Conservation (phyloP, 108 stramenopile species). For the Cyclotella baltica region DNA sequence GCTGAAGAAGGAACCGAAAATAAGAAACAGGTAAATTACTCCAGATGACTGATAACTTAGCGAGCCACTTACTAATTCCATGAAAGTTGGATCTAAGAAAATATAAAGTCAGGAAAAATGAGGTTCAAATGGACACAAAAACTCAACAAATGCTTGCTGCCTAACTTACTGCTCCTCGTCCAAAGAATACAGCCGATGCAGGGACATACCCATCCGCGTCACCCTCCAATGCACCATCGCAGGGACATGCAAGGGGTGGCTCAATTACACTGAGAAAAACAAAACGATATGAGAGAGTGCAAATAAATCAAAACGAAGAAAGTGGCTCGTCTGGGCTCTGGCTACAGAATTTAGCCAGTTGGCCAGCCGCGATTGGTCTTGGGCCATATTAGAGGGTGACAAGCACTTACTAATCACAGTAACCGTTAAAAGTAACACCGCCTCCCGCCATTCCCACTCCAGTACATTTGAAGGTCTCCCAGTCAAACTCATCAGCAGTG, state of each 20-base stretch:
- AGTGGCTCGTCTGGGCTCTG: too few species aligned
- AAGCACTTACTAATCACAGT: too few species aligned
- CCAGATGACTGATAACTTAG: too few species aligned
- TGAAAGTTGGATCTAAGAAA: slow-evolving; percentile 28
- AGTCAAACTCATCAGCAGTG: slow-evolving; percentile 43
- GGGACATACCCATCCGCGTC: slow-evolving; percentile 45
- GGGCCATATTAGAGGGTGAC: too few species aligned
- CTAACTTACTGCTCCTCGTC: slow-evolving; percentile 46
- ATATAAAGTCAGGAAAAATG: neutral
- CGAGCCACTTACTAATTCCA: too few species aligned
- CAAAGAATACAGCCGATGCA: slow-evolving; percentile 49
- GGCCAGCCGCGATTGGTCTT: too few species aligned
- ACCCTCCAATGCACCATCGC: slow-evolving; percentile 30
- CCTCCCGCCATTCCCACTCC: slow-evolving; percentile 49
- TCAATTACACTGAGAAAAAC: slow-evolving; percentile 17
- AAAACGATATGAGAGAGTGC: neutral
- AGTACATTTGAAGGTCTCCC: slow-evolving; percentile 51
- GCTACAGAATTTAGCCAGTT: too few species aligned
- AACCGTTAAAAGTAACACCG: slow-evolving; percentile 51
- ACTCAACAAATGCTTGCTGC: neutral
- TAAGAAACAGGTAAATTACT: too few species aligned
- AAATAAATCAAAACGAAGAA: too few species aligned
- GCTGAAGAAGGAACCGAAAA: too few species aligned
- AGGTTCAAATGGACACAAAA: neutral
- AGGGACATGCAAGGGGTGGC: slow-evolving; percentile 49